Evolutionary conservation across 164 flowering plant species (phyloP).

Genomic region (Chloranthus sessilifolius): DNA sequence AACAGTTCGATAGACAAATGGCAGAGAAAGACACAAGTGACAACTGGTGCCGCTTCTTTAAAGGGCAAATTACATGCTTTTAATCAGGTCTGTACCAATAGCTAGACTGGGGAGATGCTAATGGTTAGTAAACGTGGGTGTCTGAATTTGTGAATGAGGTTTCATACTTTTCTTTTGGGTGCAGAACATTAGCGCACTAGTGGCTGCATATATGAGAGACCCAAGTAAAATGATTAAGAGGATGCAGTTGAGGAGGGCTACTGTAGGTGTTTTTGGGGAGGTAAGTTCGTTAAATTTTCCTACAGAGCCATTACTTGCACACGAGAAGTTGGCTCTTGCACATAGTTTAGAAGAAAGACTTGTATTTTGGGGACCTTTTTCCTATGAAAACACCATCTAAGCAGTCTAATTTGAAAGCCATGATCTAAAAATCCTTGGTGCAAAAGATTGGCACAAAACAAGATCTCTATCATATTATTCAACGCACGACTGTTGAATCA

Average conservation of each 20-base stretch:
- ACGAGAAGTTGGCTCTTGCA: too few species aligned
- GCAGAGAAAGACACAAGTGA: conserved; percentile 91
- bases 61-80: conserved; percentile 78
- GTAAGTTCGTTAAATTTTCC: too few species aligned
- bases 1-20: conserved; percentile 84
- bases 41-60: conserved; percentile 87
- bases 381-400: too few species aligned
- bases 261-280: conserved; percentile 54
- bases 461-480: too few species aligned
- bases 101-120: conserved; percentile 3
- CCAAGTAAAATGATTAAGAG: conserved; percentile 87
- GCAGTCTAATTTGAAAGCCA: too few species aligned
- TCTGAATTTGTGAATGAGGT: background rate
- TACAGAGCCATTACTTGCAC: too few species aligned
- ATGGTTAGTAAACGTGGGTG: background rate
- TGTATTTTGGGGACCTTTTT: too few species aligned
- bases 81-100: conserved; percentile 98
- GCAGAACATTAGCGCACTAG: conserved; percentile 92
- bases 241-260: conserved; percentile 74
- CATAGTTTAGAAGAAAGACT: too few species aligned
- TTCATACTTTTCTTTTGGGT: conserved; percentile 6
- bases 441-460: too few species aligned
- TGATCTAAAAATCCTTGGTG: too few species aligned
- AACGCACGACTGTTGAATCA: too few species aligned
- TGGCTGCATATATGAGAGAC: conserved; percentile 85